A percentile compares a stretch with the other conserved stretches of the same genome.
These are phyloP conservation scores for Fusarium liriodendri DNA, from an alignment of 2,329 filamentous ascomycete species.

Conservation along the genomic window DNA sequence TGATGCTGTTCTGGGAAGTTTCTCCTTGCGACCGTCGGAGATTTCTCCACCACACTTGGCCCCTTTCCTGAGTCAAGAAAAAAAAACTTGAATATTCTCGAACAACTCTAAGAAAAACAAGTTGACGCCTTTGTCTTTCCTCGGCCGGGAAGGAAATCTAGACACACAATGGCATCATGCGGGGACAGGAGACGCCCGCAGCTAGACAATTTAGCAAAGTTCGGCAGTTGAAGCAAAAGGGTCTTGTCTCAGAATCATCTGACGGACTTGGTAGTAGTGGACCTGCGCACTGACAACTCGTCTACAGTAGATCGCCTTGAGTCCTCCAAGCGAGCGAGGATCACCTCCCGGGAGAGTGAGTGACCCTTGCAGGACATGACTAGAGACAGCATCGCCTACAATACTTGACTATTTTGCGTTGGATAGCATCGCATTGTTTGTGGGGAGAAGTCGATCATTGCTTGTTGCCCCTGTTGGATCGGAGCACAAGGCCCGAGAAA, in stretches of 20 bases:
- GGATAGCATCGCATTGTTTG: conserved; percentile 23
- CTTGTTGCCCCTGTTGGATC: background rate
- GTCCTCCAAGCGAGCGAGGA: conserved; percentile 10
- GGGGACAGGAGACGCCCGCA: background rate
- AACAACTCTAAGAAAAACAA: background rate
- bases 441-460: conserved; percentile 17
- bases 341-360: background rate
- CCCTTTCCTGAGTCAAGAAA: background rate
- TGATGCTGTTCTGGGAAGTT: conserved; percentile 16
- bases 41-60: conserved; percentile 3
- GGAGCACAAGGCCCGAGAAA: background rate
- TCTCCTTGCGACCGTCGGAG: background rate
- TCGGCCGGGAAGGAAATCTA: background rate
- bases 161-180: background rate
- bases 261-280: background rate
- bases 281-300: background rate
- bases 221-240: background rate
- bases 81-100: background rate
- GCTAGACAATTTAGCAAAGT: background rate
- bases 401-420: conserved; percentile 13
- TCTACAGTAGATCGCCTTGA: background rate
- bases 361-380: conserved; percentile 1
- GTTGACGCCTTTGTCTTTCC: background rate
- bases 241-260: background rate
- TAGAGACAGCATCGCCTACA: background rate